These are phyloP conservation scores for Laguncularia racemosa DNA, from an alignment of 345 rosid species.

Conservation along the genomic window DNA sequence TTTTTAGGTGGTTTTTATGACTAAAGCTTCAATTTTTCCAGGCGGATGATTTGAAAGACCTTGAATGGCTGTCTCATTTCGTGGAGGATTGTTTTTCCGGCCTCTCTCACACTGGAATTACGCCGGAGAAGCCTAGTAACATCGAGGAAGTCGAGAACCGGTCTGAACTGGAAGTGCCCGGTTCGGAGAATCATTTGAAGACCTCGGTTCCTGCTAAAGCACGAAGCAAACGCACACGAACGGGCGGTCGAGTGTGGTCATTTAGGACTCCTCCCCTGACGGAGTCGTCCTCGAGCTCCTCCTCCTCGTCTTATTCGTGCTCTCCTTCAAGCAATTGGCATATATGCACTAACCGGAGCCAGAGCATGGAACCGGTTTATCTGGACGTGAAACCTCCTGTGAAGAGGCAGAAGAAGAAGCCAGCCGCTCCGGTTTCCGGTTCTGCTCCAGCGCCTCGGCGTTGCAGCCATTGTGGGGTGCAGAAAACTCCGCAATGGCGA, in stretches of 20 bases:
- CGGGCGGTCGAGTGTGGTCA: slow-evolving; percentile 50
- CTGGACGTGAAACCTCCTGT: slow-evolving; percentile 19
- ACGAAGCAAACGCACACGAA: slow-evolving; percentile 71
- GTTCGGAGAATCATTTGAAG: slow-evolving; percentile 17
- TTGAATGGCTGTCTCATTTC: slow-evolving; percentile 85
- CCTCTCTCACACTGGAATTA: slow-evolving; percentile 28
- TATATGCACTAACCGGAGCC: slow-evolving; percentile 8
- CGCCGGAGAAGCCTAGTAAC: slow-evolving; percentile 21
- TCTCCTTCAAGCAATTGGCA: slow-evolving; percentile 28
- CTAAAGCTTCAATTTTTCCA: slow-evolving; percentile 21
- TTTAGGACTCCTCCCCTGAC: slow-evolving; percentile 47
- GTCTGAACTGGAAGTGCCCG: slow-evolving; percentile 22
- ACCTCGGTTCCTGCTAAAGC: slow-evolving; percentile 67
- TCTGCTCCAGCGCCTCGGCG: slow-evolving; percentile 30
- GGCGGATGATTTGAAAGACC: slow-evolving; percentile 65
- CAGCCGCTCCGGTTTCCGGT: slow-evolving; percentile 8
- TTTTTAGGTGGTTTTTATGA: background rate
- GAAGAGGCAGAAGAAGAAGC: slow-evolving; percentile 31
- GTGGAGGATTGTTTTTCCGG: slow-evolving; percentile 80
- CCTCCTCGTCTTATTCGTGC: slow-evolving; percentile 19
- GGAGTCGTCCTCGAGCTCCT: slow-evolving; percentile 40
- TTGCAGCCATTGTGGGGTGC: slow-evolving; percentile 92
- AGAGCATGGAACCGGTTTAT: slow-evolving; percentile 14
- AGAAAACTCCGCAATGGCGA: slow-evolving; percentile 93
- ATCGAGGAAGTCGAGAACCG: slow-evolving; percentile 8